These are phyloP conservation scores for Lichtheimia hyalospora DNA, from an alignment of 371 early-diverging fungal species.

Conservation along the genomic window DNA sequence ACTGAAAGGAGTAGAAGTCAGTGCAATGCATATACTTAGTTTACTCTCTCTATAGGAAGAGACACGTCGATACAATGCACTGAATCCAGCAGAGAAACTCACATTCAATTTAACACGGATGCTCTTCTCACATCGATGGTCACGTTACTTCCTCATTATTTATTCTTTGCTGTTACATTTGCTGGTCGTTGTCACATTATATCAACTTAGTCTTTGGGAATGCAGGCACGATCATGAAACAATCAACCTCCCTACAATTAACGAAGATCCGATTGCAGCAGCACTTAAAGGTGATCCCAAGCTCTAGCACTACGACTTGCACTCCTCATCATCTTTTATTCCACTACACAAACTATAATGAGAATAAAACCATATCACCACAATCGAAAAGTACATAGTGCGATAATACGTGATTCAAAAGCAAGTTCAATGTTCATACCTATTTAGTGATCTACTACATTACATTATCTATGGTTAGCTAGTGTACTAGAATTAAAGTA, in stretches of 20 bases:
- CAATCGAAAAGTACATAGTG: no score
- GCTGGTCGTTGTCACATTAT: slow-evolving; percentile 74
- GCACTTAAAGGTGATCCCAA: no score
- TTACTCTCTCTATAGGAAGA: slow-evolving; percentile 51
- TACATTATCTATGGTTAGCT: no score
- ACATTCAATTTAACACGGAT: slow-evolving; percentile 65
- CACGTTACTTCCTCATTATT: slow-evolving; percentile 68
- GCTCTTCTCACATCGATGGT: slow-evolving; percentile 74
- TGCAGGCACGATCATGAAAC: slow-evolving; percentile 68
- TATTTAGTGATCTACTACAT: no score
- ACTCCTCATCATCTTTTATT: no score
- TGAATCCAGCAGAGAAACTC: slow-evolving; percentile 79
- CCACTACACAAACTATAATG: no score
- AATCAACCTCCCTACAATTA: slow-evolving; percentile 32
- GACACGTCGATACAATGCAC: slow-evolving; percentile 64
- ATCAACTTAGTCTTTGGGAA: slow-evolving; percentile 69
- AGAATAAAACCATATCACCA: no score
- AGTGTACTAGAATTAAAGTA: no score
- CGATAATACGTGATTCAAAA: no score
- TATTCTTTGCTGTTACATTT: slow-evolving; percentile 77
- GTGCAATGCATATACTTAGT: neutral
- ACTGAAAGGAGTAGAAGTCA: neutral
- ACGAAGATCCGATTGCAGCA: slow-evolving; percentile 9
- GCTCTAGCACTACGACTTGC: no score
- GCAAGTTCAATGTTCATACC: no score